A percentile compares a stretch with the other conserved stretches of the same genome.
phyloP scores from a whole-genome alignment of 2,329 filamentous ascomycete genomes.

The Beauveria caledonica region DNA sequence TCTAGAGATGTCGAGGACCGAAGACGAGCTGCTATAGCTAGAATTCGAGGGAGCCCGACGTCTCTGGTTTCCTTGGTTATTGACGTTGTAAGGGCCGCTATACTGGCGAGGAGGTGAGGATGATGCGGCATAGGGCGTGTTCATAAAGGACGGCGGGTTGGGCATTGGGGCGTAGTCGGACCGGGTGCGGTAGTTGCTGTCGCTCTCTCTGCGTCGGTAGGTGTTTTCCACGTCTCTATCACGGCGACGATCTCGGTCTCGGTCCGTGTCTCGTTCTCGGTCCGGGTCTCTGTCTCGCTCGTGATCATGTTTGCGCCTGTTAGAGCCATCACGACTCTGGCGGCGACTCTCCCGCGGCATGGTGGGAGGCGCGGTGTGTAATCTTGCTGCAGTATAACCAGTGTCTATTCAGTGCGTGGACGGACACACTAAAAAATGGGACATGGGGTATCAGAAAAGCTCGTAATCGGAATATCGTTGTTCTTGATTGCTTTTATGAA shows the following conservation, averaged over 20 bases:
- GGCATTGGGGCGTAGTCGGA: conserved; percentile 7
- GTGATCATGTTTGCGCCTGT: conserved; percentile 35
- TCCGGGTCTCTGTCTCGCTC: conserved; percentile 19
- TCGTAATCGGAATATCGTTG: not conserved
- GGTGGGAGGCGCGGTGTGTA: conserved; percentile 16
- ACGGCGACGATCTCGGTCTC: conserved; percentile 1
- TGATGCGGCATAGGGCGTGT: not conserved
- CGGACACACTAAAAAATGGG: not conserved
- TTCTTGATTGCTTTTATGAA: not conserved
- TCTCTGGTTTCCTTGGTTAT: not conserved
- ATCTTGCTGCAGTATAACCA: not conserved
- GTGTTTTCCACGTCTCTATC: not conserved
- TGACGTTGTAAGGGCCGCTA: not conserved
- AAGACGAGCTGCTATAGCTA: conserved; percentile 39
- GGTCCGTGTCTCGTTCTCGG: not conserved
- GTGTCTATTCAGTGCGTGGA: not conserved
- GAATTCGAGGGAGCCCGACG: conserved; percentile 17
- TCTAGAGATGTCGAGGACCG: conserved; percentile 59
- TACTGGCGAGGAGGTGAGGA: conserved; percentile 1
- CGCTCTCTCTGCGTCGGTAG: not conserved
- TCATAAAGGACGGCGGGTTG: conserved; percentile 6
- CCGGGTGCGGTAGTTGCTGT: not conserved
- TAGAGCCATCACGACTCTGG: conserved; percentile 47
- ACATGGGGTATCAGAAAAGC: not conserved
- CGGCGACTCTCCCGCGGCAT: conserved; percentile 49